Evolutionary conservation across 495 filamentous ascomycete genomes (phyloP).

Genomic region (Aspergillus panamensis): DNA sequence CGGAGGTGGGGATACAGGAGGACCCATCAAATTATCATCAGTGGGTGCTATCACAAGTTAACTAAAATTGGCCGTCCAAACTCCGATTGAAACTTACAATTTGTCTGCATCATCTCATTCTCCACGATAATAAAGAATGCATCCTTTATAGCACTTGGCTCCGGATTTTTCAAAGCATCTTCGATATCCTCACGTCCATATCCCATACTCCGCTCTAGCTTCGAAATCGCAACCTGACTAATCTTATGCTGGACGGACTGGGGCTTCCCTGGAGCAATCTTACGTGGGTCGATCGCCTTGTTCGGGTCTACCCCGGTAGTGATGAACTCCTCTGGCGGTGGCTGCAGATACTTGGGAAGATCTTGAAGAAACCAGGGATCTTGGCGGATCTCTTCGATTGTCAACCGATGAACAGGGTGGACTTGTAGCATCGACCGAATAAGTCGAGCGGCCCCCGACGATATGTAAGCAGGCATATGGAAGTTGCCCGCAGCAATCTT

Average conservation of each 20-base stretch:
- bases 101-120: conserved; percentile 95
- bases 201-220: conserved; percentile 96
- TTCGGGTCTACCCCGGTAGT: conserved; percentile 89
- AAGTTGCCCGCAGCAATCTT: conserved; percentile 90
- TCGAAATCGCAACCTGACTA: conserved; percentile 85
- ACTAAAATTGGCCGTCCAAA: background rate
- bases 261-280: conserved; percentile 73
- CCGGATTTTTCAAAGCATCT: conserved; percentile 83
- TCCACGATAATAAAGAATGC: conserved; percentile 96
- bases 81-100: conserved; percentile 54
- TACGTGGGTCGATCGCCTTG: conserved; percentile 78
- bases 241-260: conserved; percentile 79
- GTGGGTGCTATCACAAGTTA: conserved; percentile 36
- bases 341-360: conserved; percentile 78
- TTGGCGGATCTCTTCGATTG: conserved; percentile 86
- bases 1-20: conserved; percentile 25
- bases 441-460: conserved; percentile 74
- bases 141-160: conserved; percentile 97
- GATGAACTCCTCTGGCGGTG: conserved; percentile 88
- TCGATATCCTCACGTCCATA: conserved; percentile 93
- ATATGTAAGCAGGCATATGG: conserved; percentile 82
- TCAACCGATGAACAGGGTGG: conserved; percentile 89
- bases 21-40: conserved; percentile 39
- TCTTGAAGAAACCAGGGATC: conserved; percentile 93
- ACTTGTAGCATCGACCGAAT: conserved; percentile 94